These are phyloP conservation scores for Corymbia calophylla DNA, from an alignment of 441 rosid genomes.

Conservation along the genomic window DNA sequence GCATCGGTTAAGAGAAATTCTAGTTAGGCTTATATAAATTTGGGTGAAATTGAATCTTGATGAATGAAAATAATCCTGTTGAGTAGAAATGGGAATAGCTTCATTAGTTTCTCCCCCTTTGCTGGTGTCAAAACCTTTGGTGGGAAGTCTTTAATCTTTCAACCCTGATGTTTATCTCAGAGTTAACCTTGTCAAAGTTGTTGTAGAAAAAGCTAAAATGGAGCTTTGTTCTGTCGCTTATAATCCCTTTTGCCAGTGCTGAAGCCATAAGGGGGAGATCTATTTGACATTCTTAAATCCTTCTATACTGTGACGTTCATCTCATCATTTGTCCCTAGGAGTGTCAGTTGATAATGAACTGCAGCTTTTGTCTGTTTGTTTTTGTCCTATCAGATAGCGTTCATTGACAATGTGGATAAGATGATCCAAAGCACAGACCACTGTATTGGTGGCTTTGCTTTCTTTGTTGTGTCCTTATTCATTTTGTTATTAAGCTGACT, in stretches of 20 bases:
- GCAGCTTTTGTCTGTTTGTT: neutral
- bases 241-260: neutral
- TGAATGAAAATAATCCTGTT: neutral
- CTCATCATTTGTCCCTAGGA: neutral
- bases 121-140: neutral
- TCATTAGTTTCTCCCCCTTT: neutral
- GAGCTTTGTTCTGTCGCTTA: neutral
- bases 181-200: no score
- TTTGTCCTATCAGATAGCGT: neutral
- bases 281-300: neutral
- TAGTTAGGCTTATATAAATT: neutral
- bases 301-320: neutral
- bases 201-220: no score
- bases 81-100: neutral
- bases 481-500: neutral
- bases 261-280: neutral
- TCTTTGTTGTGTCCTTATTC: neutral
- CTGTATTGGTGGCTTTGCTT: neutral
- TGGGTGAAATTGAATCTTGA: neutral
- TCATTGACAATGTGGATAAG: neutral
- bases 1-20: neutral
- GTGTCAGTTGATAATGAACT: neutral
- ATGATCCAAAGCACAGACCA: neutral
- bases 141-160: neutral
- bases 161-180: neutral